Base-by-base conservation (phyloP, 2,329 filamentous ascomycete genomes). In the Spiromastix sp. region DNA sequence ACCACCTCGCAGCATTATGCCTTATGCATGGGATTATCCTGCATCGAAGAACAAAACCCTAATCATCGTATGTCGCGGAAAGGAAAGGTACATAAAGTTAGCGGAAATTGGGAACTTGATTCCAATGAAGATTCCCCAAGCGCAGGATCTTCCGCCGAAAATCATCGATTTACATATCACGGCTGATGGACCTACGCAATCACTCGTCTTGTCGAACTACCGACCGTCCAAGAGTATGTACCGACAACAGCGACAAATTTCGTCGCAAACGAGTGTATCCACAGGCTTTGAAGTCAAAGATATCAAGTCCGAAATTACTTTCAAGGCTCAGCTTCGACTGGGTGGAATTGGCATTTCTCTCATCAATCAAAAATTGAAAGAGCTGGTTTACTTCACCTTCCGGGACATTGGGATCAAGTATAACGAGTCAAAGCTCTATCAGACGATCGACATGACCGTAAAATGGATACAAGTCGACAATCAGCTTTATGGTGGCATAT, bases 391-490 rank as follows among this genome's bases (percentile, higher is more conserved):
- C 52, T 64, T 96, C 48, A 98, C 91, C 0, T 81, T 95, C 60
- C 74, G 89, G 33, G 89, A 94, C 42, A 83, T 96, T 17, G 80
- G 91, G 48, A 64, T 98, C 44, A 86, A 87, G 42, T 94, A 91
- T 59, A 85, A 79, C 37, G 91, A 98, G 51, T 96, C 91, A n/a
- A 74, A 79, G 12, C 67, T 95, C 11, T 94, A 94, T 53, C 91
- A 98, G 60, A 96, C 86, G 1, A 63, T 95, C 42, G 89, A 85
- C 31, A 68, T 91, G 33, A 84, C 85, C 0, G 81, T 96, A 55
- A 96, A 98, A 59, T 98, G 93, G 93, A 91, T 98, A 18, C 91
- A 98, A 60, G 84, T 98, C 48, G 91, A 98, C 61, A 98, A 98
- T 49, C 91, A 98, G 59, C 74, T 98, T 10, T 98, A 98, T 51